A percentile compares a stretch with the other conserved stretches of the same genome.
Evolutionary conservation across 441 rosid species (phyloP).

Genomic region (Populus trichocarpa): DNA sequence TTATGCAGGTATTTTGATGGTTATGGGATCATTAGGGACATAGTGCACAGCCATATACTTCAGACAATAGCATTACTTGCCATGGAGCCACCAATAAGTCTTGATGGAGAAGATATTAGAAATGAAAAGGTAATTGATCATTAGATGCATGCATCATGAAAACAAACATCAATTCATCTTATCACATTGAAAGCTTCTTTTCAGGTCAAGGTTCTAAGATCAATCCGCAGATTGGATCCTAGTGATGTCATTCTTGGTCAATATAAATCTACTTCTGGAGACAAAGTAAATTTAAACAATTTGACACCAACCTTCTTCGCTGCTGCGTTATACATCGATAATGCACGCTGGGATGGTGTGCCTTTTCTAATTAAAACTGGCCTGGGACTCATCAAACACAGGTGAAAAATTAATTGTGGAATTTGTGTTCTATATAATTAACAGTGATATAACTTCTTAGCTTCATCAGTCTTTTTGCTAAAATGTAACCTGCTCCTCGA

Average conservation of each 20-base stretch:
- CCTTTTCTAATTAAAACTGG: constrained; percentile 74
- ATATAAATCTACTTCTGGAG: constrained; percentile 49
- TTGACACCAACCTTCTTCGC: constrained; percentile 70
- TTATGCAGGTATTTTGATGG: constrained; percentile 68
- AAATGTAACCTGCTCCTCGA: not conserved
- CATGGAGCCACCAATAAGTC: constrained; percentile 85
- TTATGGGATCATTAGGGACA: constrained; percentile 75
- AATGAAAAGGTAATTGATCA: constrained; percentile 61
- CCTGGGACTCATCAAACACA: constrained; percentile 73
- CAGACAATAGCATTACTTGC: constrained; percentile 80
- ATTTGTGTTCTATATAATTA: not conserved
- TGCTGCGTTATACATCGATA: constrained; percentile 69
- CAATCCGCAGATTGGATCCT: constrained; percentile 52
- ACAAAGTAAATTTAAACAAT: constrained; percentile 35
- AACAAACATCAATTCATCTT: not conserved
- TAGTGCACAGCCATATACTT: constrained; percentile 76
- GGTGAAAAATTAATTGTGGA: constrained; percentile 29
- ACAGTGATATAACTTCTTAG: not conserved
- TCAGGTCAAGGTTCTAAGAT: constrained; percentile 76
- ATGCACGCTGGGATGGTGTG: constrained; percentile 92
- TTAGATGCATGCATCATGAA: not conserved
- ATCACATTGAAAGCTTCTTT: constrained; percentile 21
- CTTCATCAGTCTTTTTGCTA: not conserved
- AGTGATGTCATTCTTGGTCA: constrained; percentile 72
- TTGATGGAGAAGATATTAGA: constrained; percentile 79